phyloP scores from a whole-genome alignment of 1,284 basidiomycete genomes.

The Rhodofomes roseus region DNA sequence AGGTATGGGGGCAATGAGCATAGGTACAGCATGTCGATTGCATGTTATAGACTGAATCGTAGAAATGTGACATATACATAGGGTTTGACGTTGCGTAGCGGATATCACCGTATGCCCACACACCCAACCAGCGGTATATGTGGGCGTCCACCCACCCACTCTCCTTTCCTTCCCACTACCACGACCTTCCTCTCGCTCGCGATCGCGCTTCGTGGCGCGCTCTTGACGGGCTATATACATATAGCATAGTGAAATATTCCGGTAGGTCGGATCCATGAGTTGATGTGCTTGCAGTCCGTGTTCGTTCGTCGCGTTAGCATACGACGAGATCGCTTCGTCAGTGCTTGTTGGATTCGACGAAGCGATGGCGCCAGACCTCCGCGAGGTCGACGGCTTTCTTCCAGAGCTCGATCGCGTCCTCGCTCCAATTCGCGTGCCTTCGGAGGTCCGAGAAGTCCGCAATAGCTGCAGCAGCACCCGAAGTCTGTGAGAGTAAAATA shows the following conservation, averaged over 20 bases:
- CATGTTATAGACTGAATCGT: neutral
- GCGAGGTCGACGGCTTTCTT: neutral
- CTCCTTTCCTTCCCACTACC: neutral
- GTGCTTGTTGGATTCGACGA: neutral
- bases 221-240: neutral
- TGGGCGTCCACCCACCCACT: neutral
- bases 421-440: neutral
- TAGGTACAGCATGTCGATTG: neutral
- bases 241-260: neutral
- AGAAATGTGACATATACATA: no score
- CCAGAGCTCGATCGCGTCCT: neutral
- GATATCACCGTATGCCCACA: neutral
- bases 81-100: neutral
- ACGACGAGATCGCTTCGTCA: neutral
- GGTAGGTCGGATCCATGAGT: neutral
- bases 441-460: neutral
- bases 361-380: neutral
- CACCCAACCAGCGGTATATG: neutral
- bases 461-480: neutral
- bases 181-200: neutral
- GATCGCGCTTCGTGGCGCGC: neutral
- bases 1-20: neutral
- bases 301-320: neutral
- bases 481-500: neutral
- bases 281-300: neutral